Evolutionary conservation across 2,329 filamentous ascomycete genomes (phyloP), one percentile per base, ranked within the genome.

Genomic region (Pseudocercospora ulei): DNA sequence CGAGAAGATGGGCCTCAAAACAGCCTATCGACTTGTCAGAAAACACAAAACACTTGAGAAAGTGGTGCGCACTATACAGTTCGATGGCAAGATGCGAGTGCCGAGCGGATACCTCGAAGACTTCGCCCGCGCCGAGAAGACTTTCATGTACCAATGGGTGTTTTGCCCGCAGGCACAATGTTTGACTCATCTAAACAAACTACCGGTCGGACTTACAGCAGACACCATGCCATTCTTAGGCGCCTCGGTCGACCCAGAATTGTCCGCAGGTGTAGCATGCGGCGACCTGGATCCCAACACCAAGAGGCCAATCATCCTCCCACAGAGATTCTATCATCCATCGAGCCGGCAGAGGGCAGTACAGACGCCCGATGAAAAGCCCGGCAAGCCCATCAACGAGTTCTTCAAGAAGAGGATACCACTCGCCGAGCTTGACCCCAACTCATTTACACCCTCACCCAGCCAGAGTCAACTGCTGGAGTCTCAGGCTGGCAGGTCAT

Each of bases 81-180:
- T 96, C 49, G 86, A 95, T 38, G 86, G 85, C 11, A 87, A 93
- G 58, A 80, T 78, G 52, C 74, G 74, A 37, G 73, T 98, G 6
- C 87, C 90, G 0, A 67, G 78, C 24, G 80, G 82, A 46, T 98
- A 96, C 57, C 65, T 90, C 17, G 76, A 82, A 5, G 70, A 75
- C 12, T 98, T 96, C 58, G 73, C 76, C 45, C 79, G 88, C 57
- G 90, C 90, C 0, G 90, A 98, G 61, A 68, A 83, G 51, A 96
- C 90, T 0, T 98, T 98, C 56, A 65, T 95, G 11, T 82, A 96
- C 56, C 90, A 95, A 64, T 82, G 90, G 63, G 88, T 96, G 2
- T 98, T 83, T 60, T 96, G 88, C 58, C 86, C 88, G 0, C 66
- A 70, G 23, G 70, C 72, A 26, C 70, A 78, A 41, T 66, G 76